Evolutionary conservation across 106 monocot genomes (phyloP), one percentile per base, ranked within the genome.

Genomic region (Chionographis japonica): DNA sequence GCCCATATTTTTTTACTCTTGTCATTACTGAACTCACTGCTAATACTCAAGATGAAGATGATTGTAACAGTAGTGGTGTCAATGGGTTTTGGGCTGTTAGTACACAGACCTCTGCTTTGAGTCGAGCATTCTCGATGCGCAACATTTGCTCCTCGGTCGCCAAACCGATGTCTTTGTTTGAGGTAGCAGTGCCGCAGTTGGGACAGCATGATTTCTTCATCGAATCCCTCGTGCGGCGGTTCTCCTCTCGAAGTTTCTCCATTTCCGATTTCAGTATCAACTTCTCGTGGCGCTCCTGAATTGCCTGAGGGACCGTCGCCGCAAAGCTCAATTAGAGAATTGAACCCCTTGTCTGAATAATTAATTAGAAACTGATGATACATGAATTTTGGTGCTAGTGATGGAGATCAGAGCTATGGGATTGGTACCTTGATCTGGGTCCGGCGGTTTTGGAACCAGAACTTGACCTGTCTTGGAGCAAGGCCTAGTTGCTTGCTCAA

Each of bases 361-460:
- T 9, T 19, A 52, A 58, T 11, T 8, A 37, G 7, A 37, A 13
- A 61, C 12, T 8, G 8, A 8, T 17, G 8, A 43, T 63, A 18
- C 17, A 17, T 8, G 18, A 7, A 43, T 16, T 16, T 62, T 8
- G 1, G 8, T 37, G 56, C 67, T 27, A 3, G 40, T 68, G 18
- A n/a, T 17, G 37, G 37, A n/a, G n/a, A 4, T 13, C 13, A 37
- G 0, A 4, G 18, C 12, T 3, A 40, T 65, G 6, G 35, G 4
- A 59, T 39, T 7, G 16, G 16, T 72, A 86, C 90, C 90, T 90
- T 90, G 63, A 86, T 90, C 52, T 90, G 86, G 3, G 86, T 86
- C 43, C 90, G 72, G 6, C 90, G 68, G 42, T 90, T 90, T 67
- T 90, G 90, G 53, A 90, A 90, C 90, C 90, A 90, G 70, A 90